phyloP scores from a whole-genome alignment of 2,329 filamentous ascomycete species.

The Bipolaris bicolor region DNA sequence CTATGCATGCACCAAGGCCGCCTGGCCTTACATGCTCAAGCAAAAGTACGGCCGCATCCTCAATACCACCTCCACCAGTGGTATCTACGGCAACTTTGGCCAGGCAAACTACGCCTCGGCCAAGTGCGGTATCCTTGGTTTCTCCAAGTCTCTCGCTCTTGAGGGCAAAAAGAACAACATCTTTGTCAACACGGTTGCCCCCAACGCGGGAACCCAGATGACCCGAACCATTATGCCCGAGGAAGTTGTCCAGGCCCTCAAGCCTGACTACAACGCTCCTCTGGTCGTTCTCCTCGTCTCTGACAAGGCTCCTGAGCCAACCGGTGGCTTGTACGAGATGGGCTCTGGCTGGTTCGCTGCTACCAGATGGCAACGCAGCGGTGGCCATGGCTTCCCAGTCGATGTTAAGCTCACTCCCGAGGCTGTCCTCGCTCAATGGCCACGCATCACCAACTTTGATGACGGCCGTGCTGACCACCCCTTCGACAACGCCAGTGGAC shows the following conservation, averaged over 20 bases:
- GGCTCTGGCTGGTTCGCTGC: constrained; percentile 91
- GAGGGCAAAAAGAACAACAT: constrained; percentile 99
- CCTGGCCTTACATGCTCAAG: constrained; percentile 96
- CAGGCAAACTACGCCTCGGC: constrained; percentile 93
- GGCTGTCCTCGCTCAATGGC: constrained; percentile 68
- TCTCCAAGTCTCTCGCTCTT: constrained; percentile 89
- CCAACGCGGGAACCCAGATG: constrained; percentile 95
- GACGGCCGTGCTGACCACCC: constrained; percentile 88
- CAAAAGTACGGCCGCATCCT: constrained; percentile 97
- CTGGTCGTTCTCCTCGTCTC: constrained; percentile 85
- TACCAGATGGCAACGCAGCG: constrained; percentile 93
- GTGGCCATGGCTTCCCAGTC: constrained; percentile 88
- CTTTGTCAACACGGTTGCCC: constrained; percentile 95
- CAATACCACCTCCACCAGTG: constrained; percentile 95
- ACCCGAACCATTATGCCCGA: constrained; percentile 93
- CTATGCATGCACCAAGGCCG: constrained; percentile 95
- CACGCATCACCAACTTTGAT: constrained; percentile 83
- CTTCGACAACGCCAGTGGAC: constrained; percentile 74
- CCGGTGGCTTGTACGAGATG: constrained; percentile 90
- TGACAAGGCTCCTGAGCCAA: constrained; percentile 85
- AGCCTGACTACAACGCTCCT: constrained; percentile 97
- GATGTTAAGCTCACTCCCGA: constrained; percentile 81
- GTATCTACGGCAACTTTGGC: constrained; percentile 99
- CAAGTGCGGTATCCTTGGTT: constrained; percentile 80
- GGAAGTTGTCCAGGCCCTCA: constrained; percentile 98